Base-by-base conservation (phyloP, 192 early-diverging fungal species). In the Funneliformis geosporum region DNA sequence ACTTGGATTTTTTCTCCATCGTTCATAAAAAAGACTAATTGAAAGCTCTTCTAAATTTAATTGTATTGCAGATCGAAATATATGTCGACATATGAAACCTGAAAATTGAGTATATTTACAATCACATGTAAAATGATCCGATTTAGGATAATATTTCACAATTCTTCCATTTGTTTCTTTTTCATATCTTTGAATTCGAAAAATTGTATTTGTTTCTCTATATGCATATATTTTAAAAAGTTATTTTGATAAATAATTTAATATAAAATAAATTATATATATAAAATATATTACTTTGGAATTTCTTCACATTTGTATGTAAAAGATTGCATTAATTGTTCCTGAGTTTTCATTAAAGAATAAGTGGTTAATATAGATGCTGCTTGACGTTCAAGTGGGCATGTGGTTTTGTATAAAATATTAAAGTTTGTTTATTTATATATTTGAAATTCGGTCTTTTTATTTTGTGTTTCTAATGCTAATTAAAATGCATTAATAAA, bases 221-320 rank as follows among this genome's bases (percentile, higher is more conserved):
- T n/a, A 70, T n/a, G n/a, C n/a, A 5, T 70, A 70, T 18, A 10
- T 39, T 8, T 39, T 2, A 43, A 70, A n/a, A 44, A 39, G 2
- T 70, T 43, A n/a, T n/a, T n/a, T n/a, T n/a, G n/a, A n/a, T 43
- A 39, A 70, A 18, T 70, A 70, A 39, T n/a, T n/a, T n/a, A 70
- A 70, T 21, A 18, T 8, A 70, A 2, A 43, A 18, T 39, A 70
- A 12, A 12, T 39, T 70, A 70, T 70, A 39, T 18, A n/a, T n/a
- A n/a, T 70, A n/a, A 70, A 70, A 62, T 62, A 62, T 62, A 62
- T 62, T 62, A 62, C 60, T 23, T 62, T 10, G 60, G 1, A 62
- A 62, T 62, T 14, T 62, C 60, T 62, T 62, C 39, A 44, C 68
- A 70, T 2, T 27, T 70, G 39, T 39, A 70, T 18, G 8, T 70